Base-by-base conservation (phyloP, 352 stramenopile species). In the Thalassiosira delicatula region DNA sequence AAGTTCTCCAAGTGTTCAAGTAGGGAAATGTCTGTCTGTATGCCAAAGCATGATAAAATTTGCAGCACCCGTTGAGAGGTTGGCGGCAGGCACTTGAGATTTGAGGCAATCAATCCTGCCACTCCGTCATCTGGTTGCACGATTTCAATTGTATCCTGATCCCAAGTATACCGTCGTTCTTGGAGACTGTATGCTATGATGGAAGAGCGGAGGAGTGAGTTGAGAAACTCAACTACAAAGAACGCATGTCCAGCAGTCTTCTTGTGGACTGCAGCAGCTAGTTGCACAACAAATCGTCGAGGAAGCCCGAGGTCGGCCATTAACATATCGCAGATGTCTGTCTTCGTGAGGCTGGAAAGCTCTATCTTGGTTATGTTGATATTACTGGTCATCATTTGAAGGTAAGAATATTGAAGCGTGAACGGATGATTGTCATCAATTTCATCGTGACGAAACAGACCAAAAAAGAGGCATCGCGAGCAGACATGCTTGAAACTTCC, bases 31-130 rank as follows among this genome's bases (percentile, higher is more conserved):
- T 68, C n/a, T 19, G 42, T 44, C 53, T 85, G 78, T 5, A 69
- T 74, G n/a, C 78, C 78, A 68, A 85, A 85, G 66, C 78, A 85
- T 5, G 70, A 73, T 0, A 85, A 9, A 29, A 81, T 66, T 27
- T 57, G 62, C 53, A 85, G 44, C 5, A 51, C 44, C 5, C 29
- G 21, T 29, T 40, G 63, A 60, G 23, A 51, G n/a, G 17, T 44
- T 21, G 53, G 11, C 32, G 56, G 32, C 25, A 86, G 42, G 8
- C 67, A 79, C 14, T 30, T 37, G 12, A 86, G 35, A 25, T 81
- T 82, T 40, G 65, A 65, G 0, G 56, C 66, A 60, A 86, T 86
- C 51, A 86, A 70, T 1, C 27, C 51, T 25, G 79, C 79, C n/a
- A 86, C 79, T 25, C 29, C 44, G 30, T 82, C 72, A 4, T 49